Percentiles rank a stretch among this genome's conserved stretches.
Evolutionary conservation across 371 early-diverging fungal genomes (phyloP).

Genomic region (Choanephora cucurbitarum): DNA sequence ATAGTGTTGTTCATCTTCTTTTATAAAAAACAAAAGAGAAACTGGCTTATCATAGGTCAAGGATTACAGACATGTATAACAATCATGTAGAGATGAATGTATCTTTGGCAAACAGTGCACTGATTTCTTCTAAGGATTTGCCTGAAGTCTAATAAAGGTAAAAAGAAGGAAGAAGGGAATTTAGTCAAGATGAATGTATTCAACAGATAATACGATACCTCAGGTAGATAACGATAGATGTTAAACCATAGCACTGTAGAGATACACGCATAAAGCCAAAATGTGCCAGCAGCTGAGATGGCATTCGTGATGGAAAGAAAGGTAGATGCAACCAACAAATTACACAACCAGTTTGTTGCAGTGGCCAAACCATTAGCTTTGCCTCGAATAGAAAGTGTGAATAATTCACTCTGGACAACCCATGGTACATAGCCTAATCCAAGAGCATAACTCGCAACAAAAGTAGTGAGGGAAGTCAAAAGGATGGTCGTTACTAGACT

Average conservation of each 20-base stretch:
- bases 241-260: conserved; percentile 57
- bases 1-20: too few species aligned
- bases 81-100: not conserved
- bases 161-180: too few species aligned
- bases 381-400: conserved; percentile 57
- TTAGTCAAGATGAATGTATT: not conserved
- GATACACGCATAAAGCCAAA: conserved; percentile 59
- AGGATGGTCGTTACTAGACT: conserved; percentile 20
- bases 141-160: conserved; percentile 18
- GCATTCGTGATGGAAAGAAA: conserved; percentile 57
- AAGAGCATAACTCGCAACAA: conserved; percentile 63
- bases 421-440: conserved; percentile 64
- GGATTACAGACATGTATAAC: too few species aligned
- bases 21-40: too few species aligned
- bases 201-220: conserved; percentile 19
- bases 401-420: conserved; percentile 63
- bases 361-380: conserved; percentile 64
- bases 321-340: conserved; percentile 53
- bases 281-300: conserved; percentile 56
- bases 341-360: conserved; percentile 60
- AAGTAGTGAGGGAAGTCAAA: conserved; percentile 39
- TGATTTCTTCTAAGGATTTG: conserved; percentile 23
- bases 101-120: conserved; percentile 8
- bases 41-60: too few species aligned
- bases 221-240: conserved; percentile 50